Evolutionary conservation across 1,284 basidiomycete genomes (phyloP).

Genomic region (Amylostereum chailletii): DNA sequence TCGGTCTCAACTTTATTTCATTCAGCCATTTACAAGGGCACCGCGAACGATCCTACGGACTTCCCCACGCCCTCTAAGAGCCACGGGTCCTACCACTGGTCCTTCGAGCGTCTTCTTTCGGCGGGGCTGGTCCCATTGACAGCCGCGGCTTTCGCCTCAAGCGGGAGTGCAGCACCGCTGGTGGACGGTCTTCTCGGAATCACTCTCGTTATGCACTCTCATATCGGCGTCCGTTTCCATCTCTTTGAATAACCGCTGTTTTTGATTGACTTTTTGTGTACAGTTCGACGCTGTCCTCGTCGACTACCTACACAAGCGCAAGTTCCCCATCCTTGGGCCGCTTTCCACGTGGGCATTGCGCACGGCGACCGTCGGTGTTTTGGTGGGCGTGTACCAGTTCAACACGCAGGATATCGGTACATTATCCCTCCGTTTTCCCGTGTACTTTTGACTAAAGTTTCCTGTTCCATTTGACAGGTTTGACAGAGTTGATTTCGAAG

Average conservation of each 20-base stretch:
- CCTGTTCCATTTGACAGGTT: constrained; percentile 3
- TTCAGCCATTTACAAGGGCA: constrained; percentile 84
- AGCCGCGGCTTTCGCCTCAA: constrained; percentile 68
- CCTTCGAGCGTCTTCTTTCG: constrained; percentile 88
- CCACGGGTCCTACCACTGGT: constrained; percentile 97
- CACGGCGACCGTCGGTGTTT: constrained; percentile 71
- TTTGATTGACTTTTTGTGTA: background rate
- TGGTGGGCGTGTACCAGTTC: constrained; percentile 94
- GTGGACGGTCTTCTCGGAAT: constrained; percentile 86
- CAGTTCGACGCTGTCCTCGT: constrained; percentile 69
- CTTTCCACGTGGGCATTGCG: constrained; percentile 71
- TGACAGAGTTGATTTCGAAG: constrained; percentile 11
- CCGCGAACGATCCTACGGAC: constrained; percentile 90
- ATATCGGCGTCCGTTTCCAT: constrained; percentile 69
- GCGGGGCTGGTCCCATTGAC: constrained; percentile 87
- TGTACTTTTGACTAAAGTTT: background rate
- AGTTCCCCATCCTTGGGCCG: constrained; percentile 78
- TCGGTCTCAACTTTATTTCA: constrained; percentile 1
- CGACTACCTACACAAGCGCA: constrained; percentile 93
- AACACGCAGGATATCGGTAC: constrained; percentile 95
- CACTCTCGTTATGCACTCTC: constrained; percentile 86
- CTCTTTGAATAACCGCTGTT: background rate
- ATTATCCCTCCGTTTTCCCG: constrained; percentile 18
- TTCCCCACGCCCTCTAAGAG: constrained; percentile 78
- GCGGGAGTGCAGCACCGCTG: constrained; percentile 67